phyloP scores from a whole-genome alignment of 495 filamentous ascomycete species.

The Coniosporium apollinis region DNA sequence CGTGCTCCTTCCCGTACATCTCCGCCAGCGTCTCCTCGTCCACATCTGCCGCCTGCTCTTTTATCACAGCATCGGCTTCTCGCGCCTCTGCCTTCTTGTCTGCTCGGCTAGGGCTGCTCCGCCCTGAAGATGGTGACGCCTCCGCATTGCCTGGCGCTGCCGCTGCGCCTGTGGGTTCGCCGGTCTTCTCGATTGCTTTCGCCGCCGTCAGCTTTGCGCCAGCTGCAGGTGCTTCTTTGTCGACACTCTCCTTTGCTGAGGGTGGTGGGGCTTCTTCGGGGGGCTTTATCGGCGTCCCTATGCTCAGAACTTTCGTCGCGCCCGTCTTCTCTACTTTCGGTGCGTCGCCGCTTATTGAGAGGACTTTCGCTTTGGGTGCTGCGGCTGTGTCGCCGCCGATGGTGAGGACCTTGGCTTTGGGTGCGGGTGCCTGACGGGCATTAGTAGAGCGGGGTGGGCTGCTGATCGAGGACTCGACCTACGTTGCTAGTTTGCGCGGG shows the following conservation, averaged over 20 bases:
- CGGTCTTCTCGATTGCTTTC: constrained; percentile 67
- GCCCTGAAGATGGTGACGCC: constrained; percentile 60
- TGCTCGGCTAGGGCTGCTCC: constrained; percentile 49
- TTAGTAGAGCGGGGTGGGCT: too few species aligned
- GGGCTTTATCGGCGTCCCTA: constrained; percentile 7
- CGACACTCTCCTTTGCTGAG: constrained; percentile 27
- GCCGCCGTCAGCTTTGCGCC: constrained; percentile 54
- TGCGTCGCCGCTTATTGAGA: constrained; percentile 41
- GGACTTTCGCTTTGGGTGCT: constrained; percentile 50
- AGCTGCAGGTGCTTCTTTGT: constrained; percentile 42
- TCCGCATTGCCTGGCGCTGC: constrained; percentile 52
- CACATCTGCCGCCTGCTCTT: constrained; percentile 76
- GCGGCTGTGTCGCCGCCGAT: constrained; percentile 25
- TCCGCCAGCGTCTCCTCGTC: constrained; percentile 84
- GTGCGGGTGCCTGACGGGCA: constrained; percentile 22
- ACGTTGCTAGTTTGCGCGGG: too few species aligned
- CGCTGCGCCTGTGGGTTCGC: constrained; percentile 35
- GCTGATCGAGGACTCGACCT: too few species aligned
- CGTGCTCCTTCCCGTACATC: constrained; percentile 96
- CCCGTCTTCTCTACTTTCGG: constrained; percentile 33
- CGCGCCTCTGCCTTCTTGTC: constrained; percentile 37
- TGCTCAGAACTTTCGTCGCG: constrained; percentile 18
- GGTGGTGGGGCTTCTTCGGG: constrained; percentile 22
- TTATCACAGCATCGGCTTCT: constrained; percentile 66
- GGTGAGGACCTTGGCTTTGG: constrained; percentile 28